Evolutionary conservation across 2,329 filamentous ascomycete species (phyloP), one percentile per base, ranked within the genome.

Genomic region (Aspergillus sp.): DNA sequence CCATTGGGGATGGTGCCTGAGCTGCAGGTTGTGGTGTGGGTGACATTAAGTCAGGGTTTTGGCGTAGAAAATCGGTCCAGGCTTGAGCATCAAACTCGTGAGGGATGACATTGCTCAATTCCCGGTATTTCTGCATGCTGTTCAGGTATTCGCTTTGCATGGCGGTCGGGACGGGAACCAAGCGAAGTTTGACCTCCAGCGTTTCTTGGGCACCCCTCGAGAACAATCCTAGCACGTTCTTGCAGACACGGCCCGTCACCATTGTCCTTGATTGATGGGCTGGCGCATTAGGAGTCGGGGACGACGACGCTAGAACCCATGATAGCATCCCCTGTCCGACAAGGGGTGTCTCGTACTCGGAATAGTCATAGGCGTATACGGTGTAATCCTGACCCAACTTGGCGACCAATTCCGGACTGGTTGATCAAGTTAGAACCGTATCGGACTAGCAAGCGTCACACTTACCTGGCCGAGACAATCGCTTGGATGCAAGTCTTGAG

Each of bases 321-420:
- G 95, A 98, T 22, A 99, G 83, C 88, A 98, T 92, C 57, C 96
- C 95, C 77, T 99, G 94, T 23, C 95, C 95, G 25, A 97, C 94
- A 59, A 98, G 84, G 57, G 96, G 95, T 19, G 89, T 92, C 73
- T 97, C 93, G 66, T 91, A 91, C 79, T 99, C 95, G 13, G 95
- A 97, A 77, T 94, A 98, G 77, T 99, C 95, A 80, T 92, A 92
- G 31, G 94, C 93, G 78, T 99, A 99, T 60, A 99, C 89, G n/a
- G 93, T 95, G 79, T 95, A 99, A 79, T 99, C 93, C 77, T 86
- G 80, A 79, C 90, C 84, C 63, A 89, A 74, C 82, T 90, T 82
- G 73, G 87, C 86, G 51, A 93, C 82, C 50, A 99, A 85, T 79
- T 99, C 95, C 43, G 95, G 95, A 74, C 95, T 98, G 61, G 50